Base-by-base conservation (phyloP, 176 grass and related monocot genomes). In the Avena eriantha region DNA sequence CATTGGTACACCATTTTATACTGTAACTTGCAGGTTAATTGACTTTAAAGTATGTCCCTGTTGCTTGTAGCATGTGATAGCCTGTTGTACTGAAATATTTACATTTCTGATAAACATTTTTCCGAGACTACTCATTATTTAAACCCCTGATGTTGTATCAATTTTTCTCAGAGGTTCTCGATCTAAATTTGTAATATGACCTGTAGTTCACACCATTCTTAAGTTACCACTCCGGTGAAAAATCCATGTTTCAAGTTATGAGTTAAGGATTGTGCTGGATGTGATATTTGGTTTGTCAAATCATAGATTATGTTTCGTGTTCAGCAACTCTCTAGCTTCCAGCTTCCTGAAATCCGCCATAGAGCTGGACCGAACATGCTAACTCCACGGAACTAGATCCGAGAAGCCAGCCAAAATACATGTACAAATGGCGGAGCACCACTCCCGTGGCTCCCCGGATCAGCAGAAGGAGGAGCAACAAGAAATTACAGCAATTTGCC, bases 1-100 rank as follows among this genome's bases (percentile, higher is more conserved):
- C 31, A 10, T 6, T 34, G 81, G 74, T 84, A 71, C 74, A 68
- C 86, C 68, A 55, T 76, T 56, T 19, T 15, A 67, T 60, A 41
- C 12, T 80, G 77, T 80, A 87, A 80, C 67, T 2, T 80, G 66
- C 5, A 80, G 60, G 39, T 73, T 80, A 39, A 43, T 56, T 36
- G 49, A 68, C 50, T 59, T 83, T 19, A 31, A 69, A 58, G 48
- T 54, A 73, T 55, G 34, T 65, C 53, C 7, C 16, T 65, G 21
- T 41, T 87, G 50, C 16, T 55, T 18, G 50, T 63, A 48, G 47
- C 46, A 16, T 86, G 35, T 70, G 7, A 69, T 78, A 58, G 29
- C n/a, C 22, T 82, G 33, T 77, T 57, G 19, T 50, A 87, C 59
- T 47, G 61, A 79, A 71, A 22, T 70, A 68, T n/a, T 21, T 46